Base-by-base conservation (phyloP, 371 early-diverging fungal species). In the Haplosporangium sp. region DNA sequence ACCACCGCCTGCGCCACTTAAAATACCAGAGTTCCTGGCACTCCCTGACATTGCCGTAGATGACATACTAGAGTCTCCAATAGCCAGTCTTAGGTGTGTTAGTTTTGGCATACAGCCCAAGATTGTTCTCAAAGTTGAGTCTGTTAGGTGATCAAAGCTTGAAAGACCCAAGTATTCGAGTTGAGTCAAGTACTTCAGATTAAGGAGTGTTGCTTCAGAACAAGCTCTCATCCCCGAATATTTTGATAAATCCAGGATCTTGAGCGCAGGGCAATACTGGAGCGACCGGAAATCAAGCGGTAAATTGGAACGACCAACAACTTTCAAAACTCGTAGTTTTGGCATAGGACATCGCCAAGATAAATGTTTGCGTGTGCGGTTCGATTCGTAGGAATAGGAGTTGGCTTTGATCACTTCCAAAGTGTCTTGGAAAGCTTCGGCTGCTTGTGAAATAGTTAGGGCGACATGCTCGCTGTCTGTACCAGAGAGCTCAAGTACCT, bases 341-440 rank as follows among this genome's bases (percentile, higher is more conserved):
- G 75, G 82, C 75, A 81, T 68, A 15, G 63, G 62, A 20, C 39
- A 68, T 8, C 65, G 47, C 82, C 82, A 81, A 1, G 75, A 62
- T 3, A 81, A 42, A 8, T 20, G 59, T 13, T 55, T 74, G 20
- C 61, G 66, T 0, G 76, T 71, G 0, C 67, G 71, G 57, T 81
- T 81, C 15, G 65, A 45, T 35, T 47, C 55, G 34, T 74, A 81
- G 1, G 72, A 71, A 58, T 62, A 71, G 15, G 75, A 74, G 60
- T 81, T 75, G 44, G 71, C 75, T 40, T 72, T 72, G 69, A 81
- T 81, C 17, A 75, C 75, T 56, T 81, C 75, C 3, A 81, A 61
- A 11, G 82, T 81, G 40, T 81, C 82, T 55, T 74, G 75, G 59
- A 81, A 81, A 6, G 82, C 82, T 60, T 74, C 72, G 0, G 82